Evolutionary conservation across 768 basidiomycete species (phyloP).

Genomic region (Chalciporus piperatus): DNA sequence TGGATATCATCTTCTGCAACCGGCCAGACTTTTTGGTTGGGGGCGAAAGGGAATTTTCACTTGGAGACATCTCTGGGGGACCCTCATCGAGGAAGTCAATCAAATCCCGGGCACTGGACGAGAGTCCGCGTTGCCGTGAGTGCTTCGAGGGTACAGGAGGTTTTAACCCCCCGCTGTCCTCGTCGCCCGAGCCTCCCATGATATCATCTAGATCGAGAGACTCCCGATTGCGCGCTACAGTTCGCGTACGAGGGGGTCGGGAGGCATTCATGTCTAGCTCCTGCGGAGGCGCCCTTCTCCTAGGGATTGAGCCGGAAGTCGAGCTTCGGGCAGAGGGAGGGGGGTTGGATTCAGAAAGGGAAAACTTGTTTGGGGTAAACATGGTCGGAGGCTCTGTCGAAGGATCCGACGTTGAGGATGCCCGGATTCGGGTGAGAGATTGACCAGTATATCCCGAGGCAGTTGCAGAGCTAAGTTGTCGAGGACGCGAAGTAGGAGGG

Average conservation of each 20-base stretch:
- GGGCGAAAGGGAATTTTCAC: constrained; percentile 43
- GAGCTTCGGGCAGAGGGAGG: constrained; percentile 27
- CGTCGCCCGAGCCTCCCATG: constrained; percentile 68
- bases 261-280: constrained; percentile 27
- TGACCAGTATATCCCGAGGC: constrained; percentile 33
- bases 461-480: constrained; percentile 47
- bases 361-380: constrained; percentile 25
- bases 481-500: constrained; percentile 39
- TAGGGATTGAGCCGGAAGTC: constrained; percentile 19
- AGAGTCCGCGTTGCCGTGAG: constrained; percentile 36
- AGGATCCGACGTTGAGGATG: constrained; percentile 34
- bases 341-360: constrained; percentile 29
- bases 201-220: constrained; percentile 75
- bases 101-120: constrained; percentile 46
- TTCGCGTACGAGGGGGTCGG: constrained; percentile 38
- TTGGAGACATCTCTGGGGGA: constrained; percentile 41
- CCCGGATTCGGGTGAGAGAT: constrained; percentile 24
- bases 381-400: constrained; percentile 8
- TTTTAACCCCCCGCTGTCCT: constrained; percentile 34
- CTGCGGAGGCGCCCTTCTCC: constrained; percentile 26
- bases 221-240: constrained; percentile 55
- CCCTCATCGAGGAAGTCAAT: constrained; percentile 60
- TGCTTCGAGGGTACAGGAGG: constrained; percentile 42
- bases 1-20: constrained; percentile 81
- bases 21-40: constrained; percentile 53